Conservation (phyloP, 1,139 yeast genomes). For the Scheffersomyces titani region DNA sequence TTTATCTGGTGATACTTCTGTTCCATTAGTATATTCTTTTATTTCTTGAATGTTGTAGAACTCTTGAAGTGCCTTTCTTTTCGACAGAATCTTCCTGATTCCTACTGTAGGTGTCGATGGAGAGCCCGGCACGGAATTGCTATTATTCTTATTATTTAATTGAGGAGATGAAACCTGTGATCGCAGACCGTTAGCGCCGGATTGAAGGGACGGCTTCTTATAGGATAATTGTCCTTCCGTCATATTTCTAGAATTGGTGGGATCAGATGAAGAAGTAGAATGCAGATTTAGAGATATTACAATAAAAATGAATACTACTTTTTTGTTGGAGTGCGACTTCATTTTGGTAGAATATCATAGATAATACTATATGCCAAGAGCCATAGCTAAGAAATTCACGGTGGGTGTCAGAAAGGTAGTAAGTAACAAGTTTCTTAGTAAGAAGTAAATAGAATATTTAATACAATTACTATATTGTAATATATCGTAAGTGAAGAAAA, state of each 20-base stretch:
- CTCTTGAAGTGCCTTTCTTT: constrained; percentile 47
- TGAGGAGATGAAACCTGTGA: background rate
- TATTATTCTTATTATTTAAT: too few species aligned
- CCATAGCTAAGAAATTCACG: background rate
- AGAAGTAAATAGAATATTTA: too few species aligned
- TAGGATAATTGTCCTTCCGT: constrained; percentile 19
- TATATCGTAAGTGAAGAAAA: background rate
- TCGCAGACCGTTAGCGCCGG: background rate
- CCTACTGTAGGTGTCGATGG: constrained; percentile 5
- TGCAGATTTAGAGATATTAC: too few species aligned
- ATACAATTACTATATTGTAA: too few species aligned
- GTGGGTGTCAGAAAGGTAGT: background rate
- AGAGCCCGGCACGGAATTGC: constrained; percentile 5
- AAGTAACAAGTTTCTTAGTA: too few species aligned
- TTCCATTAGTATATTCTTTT: constrained; percentile 11
- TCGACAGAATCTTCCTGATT: constrained; percentile 36
- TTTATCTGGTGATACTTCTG: constrained; percentile 2
- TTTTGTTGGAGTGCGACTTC: background rate
- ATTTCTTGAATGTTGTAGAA: constrained; percentile 36
- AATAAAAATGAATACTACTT: background rate
- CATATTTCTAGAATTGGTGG: background rate
- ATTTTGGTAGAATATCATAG: background rate
- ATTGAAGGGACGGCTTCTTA: constrained; percentile 21
- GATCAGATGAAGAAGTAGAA: background rate
- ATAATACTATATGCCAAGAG: background rate